Conservation (phyloP, 1,284 basidiomycete species). For the Limonomyces culmigenus region DNA sequence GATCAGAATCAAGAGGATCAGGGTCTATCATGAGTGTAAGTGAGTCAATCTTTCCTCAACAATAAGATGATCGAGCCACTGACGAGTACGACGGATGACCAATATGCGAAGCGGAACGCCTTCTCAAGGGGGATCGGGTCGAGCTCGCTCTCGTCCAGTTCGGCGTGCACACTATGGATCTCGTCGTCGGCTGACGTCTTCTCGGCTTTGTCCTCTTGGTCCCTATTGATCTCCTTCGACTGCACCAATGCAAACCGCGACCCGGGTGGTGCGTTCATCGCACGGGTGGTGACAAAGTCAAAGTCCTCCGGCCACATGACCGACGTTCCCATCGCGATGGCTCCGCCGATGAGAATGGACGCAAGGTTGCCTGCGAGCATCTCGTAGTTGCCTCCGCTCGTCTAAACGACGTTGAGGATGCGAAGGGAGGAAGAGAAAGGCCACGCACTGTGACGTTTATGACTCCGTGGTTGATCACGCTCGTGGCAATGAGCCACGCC, state of each 20-base stretch:
- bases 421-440: not conserved
- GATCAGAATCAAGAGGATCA: constrained; percentile 53
- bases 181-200: constrained; percentile 15
- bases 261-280: constrained; percentile 39
- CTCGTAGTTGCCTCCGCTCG: constrained; percentile 48
- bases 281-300: constrained; percentile 63
- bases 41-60: not conserved
- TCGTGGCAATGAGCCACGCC: constrained; percentile 76
- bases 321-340: constrained; percentile 53
- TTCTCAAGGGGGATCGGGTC: constrained; percentile 44
- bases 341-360: constrained; percentile 67
- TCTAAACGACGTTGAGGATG: constrained; percentile 29
- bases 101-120: constrained; percentile 65
- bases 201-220: constrained; percentile 12
- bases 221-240: constrained; percentile 24
- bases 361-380: constrained; percentile 83
- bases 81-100: constrained; percentile 51
- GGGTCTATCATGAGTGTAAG: constrained; percentile 21
- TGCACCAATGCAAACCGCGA: constrained; percentile 2
- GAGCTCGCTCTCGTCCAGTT: constrained; percentile 34
- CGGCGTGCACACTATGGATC: constrained; percentile 16
- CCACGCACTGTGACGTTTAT: constrained; percentile 52
- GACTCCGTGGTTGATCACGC: constrained; percentile 45
- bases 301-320: constrained; percentile 63
- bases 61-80: constrained; percentile 12